Conservation (phyloP, 2,329 filamentous ascomycete genomes). For the Moelleriella libera region DNA sequence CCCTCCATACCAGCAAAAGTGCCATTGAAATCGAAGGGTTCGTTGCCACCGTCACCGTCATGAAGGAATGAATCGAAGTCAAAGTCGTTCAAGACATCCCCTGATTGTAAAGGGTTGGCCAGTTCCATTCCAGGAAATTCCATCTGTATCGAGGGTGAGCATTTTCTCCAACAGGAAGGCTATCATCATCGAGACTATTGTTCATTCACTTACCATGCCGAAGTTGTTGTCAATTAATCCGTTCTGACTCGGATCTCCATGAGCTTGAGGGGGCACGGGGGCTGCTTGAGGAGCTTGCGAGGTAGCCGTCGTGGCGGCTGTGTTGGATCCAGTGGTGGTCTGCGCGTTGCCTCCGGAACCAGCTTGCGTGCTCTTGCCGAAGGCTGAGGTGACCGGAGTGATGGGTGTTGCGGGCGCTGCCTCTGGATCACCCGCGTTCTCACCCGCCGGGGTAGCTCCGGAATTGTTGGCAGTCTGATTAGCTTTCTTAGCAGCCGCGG, state of each 20-base stretch:
- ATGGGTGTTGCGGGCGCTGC: constrained; percentile 51
- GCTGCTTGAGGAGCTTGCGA: constrained; percentile 15
- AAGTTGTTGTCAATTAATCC: constrained; percentile 33
- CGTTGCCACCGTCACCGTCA: constrained; percentile 28
- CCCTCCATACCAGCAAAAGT: constrained; percentile 38
- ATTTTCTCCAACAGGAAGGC: no score
- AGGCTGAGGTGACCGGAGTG: constrained; percentile 40
- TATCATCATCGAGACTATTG: neutral
- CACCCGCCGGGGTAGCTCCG: constrained; percentile 42
- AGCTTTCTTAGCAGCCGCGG: constrained; percentile 45
- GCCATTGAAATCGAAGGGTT: constrained; percentile 39
- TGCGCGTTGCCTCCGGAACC: constrained; percentile 15
- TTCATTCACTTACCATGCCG: constrained; percentile 26
- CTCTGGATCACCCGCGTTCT: constrained; percentile 40
- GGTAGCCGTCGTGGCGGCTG: constrained; percentile 9
- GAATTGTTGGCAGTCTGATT: constrained; percentile 34
- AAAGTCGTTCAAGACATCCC: constrained; percentile 50
- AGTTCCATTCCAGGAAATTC: constrained; percentile 38
- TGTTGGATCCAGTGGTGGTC: constrained; percentile 1
- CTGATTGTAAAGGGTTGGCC: constrained; percentile 36
- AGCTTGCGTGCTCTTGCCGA: constrained; percentile 21
- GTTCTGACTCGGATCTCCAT: constrained; percentile 33
- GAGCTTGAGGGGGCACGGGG: constrained; percentile 20
- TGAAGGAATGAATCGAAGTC: constrained; percentile 57
- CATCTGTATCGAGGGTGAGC: constrained; percentile 13